Evolutionary conservation across 2,329 filamentous ascomycete species (phyloP).

Genomic region (Stachybotrys echinatus): DNA sequence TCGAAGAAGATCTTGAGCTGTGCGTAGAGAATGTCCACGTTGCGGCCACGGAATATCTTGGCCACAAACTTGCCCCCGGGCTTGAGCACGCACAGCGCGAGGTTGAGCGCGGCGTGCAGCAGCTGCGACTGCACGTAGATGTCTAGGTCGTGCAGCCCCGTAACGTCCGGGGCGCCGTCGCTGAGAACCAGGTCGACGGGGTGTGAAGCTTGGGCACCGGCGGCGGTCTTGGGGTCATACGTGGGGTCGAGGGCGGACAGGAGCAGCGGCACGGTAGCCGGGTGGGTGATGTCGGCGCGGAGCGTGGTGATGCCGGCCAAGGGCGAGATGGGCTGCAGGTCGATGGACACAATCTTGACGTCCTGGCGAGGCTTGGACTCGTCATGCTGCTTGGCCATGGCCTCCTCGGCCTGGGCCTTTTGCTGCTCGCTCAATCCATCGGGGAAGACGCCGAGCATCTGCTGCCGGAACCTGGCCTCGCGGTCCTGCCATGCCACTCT

Average conservation of each 20-base stretch:
- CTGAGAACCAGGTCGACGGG: constrained; percentile 92
- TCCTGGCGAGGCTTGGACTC: constrained; percentile 50
- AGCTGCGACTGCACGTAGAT: constrained; percentile 97
- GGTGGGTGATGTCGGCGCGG: constrained; percentile 94
- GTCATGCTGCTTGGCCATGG: constrained; percentile 14
- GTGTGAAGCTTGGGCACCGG: constrained; percentile 54
- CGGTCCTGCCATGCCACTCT: constrained; percentile 82
- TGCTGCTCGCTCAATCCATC: constrained; percentile 17
- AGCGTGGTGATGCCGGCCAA: constrained; percentile 88
- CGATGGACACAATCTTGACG: constrained; percentile 93
- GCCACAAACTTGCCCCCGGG: constrained; percentile 95
- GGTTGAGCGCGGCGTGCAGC: constrained; percentile 87
- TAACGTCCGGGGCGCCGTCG: constrained; percentile 94
- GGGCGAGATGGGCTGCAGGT: constrained; percentile 92
- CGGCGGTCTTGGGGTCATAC: constrained; percentile 39
- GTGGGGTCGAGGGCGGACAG: constrained; percentile 77
- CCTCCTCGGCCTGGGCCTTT: constrained; percentile 8
- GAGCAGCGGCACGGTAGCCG: constrained; percentile 85
- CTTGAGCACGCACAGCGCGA: constrained; percentile 86
- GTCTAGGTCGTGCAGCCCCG: constrained; percentile 92
- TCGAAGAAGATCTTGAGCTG: constrained; percentile 89
- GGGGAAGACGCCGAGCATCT: constrained; percentile 50
- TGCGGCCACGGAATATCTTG: constrained; percentile 92
- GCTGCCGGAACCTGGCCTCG: constrained; percentile 59
- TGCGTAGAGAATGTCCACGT: constrained; percentile 92